These are phyloP conservation scores for Danielia reshetovae DNA, from an alignment of 805 yeast genomes.

Conservation along the genomic window DNA sequence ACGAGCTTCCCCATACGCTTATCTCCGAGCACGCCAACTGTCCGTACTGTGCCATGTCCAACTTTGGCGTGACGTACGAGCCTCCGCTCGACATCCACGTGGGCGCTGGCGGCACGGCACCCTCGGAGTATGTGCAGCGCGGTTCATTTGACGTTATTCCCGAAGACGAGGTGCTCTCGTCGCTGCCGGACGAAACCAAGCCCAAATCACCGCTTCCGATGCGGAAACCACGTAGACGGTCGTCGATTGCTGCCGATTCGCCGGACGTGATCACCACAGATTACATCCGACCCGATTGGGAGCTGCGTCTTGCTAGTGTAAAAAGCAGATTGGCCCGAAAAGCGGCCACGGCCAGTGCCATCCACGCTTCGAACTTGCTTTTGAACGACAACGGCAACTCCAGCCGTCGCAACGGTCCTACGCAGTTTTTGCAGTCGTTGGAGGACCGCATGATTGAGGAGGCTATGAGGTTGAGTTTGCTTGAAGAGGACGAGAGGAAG, in stretches of 20 bases:
- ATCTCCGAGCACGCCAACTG: slow-evolving; percentile 87
- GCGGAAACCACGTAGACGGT: slow-evolving; percentile 21
- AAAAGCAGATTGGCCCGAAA: slow-evolving; percentile 74
- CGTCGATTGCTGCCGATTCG: slow-evolving; percentile 61
- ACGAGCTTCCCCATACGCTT: slow-evolving; percentile 53
- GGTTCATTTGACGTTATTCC: slow-evolving; percentile 7
- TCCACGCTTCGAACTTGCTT: slow-evolving; percentile 81
- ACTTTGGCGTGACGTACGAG: slow-evolving; percentile 80
- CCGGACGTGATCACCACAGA: slow-evolving; percentile 77
- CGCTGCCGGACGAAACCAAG: not conserved
- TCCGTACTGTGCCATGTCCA: slow-evolving; percentile 87
- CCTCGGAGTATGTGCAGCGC: slow-evolving; percentile 34
- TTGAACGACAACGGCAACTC: slow-evolving; percentile 31
- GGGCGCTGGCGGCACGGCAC: slow-evolving; percentile 55
- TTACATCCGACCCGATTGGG: slow-evolving; percentile 91
- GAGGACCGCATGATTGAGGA: slow-evolving; percentile 80
- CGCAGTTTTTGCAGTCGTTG: slow-evolving; percentile 17
- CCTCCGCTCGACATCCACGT: slow-evolving; percentile 52
- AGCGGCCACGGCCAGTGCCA: slow-evolving; percentile 91
- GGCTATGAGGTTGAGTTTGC: slow-evolving; percentile 69
- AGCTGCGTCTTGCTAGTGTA: slow-evolving; percentile 64
- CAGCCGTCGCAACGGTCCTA: not conserved
- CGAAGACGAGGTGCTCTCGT: slow-evolving; percentile 3
- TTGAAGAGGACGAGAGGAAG: slow-evolving; percentile 62
- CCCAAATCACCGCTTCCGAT: slow-evolving; percentile 1